Evolutionary conservation across 177 flowering plant genomes (phyloP).

Genomic region (Vitis hybrid): DNA sequence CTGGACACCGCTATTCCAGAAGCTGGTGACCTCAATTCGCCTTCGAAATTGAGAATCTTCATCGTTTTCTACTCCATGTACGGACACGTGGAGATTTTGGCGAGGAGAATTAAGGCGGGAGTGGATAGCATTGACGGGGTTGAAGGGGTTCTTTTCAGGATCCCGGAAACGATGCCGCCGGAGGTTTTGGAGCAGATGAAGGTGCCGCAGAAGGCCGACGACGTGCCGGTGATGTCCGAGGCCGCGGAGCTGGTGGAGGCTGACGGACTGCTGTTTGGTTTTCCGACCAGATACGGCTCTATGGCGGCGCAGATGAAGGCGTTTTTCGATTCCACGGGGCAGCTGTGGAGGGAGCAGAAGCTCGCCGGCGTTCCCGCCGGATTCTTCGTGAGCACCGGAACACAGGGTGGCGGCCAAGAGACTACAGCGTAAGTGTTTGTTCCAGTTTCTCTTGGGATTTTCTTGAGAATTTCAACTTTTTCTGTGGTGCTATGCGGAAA

Average conservation of each 20-base stretch:
- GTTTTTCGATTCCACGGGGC: constrained; percentile 88
- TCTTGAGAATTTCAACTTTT: too few relatives aligned
- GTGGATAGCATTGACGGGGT: constrained; percentile 77
- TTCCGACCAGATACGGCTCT: constrained; percentile 90
- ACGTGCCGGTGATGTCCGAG: constrained; percentile 61
- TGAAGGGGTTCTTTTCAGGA: constrained; percentile 64
- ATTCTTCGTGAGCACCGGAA: constrained; percentile 94
- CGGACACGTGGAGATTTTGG: constrained; percentile 82
- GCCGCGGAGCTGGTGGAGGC: constrained; percentile 59
- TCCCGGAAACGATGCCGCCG: constrained; percentile 61
- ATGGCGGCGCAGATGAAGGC: constrained; percentile 99
- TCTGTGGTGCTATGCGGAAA: too few relatives aligned
- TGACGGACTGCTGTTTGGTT: constrained; percentile 86
- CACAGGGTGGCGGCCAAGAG: constrained; percentile 98
- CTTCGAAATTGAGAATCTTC: constrained; percentile 48
- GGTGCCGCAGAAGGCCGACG: constrained; percentile 59
- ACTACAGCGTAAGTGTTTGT: constrained; percentile 78
- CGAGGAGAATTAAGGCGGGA: constrained; percentile 77
- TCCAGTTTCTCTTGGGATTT: too few relatives aligned
- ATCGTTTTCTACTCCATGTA: constrained; percentile 92
- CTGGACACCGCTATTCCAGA: too few relatives aligned
- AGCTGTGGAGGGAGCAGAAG: constrained; percentile 81
- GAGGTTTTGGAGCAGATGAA: constrained; percentile 77
- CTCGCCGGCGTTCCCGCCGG: constrained; percentile 97
- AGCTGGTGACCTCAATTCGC: too few relatives aligned